Conservation (phyloP, 2,329 filamentous ascomycete genomes). For the Penicillium concentricum region DNA sequence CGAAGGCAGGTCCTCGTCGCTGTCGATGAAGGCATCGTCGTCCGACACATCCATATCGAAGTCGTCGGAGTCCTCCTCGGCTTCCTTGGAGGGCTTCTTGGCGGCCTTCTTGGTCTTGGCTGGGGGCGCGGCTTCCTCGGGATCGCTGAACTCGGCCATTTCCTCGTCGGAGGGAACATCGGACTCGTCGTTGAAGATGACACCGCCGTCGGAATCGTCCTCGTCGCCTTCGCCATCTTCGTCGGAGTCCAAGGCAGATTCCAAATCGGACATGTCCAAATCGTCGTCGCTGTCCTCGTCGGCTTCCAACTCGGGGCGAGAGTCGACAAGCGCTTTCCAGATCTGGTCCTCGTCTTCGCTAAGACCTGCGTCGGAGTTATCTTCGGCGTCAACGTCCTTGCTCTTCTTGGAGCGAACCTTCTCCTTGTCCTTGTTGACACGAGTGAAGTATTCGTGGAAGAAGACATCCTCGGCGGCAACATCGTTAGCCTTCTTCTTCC, state of each 20-base stretch:
- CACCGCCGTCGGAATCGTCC: slow-evolving; percentile 45
- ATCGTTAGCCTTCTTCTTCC: slow-evolving; percentile 83
- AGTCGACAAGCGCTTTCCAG: slow-evolving; percentile 85
- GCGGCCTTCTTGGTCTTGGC: slow-evolving; percentile 20
- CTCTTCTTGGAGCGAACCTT: slow-evolving; percentile 54
- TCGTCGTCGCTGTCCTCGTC: slow-evolving; percentile 58
- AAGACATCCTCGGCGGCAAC: slow-evolving; percentile 91
- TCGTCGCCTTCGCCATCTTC: slow-evolving; percentile 42
- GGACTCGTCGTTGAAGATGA: slow-evolving; percentile 50
- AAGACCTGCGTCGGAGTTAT: slow-evolving; percentile 48
- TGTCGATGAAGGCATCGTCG: slow-evolving; percentile 50
- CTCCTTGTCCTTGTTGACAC: slow-evolving; percentile 62
- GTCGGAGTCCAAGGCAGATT: slow-evolving; percentile 51
- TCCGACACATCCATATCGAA: slow-evolving; percentile 52
- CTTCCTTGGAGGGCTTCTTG: slow-evolving; percentile 34
- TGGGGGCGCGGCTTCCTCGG: slow-evolving; percentile 35
- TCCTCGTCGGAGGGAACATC: slow-evolving; percentile 47
- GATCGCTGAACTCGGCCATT: slow-evolving; percentile 50
- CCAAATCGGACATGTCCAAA: slow-evolving; percentile 55
- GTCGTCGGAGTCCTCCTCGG: slow-evolving; percentile 55
- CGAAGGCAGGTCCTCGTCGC: slow-evolving; percentile 55
- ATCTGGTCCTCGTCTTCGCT: slow-evolving; percentile 75
- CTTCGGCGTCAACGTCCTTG: slow-evolving; percentile 50
- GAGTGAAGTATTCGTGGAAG: slow-evolving; percentile 95
- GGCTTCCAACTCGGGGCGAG: slow-evolving; percentile 72